These are phyloP conservation scores for Sporisorium sorghi DNA, from an alignment of 1,284 basidiomycete genomes.

Conservation along the genomic window DNA sequence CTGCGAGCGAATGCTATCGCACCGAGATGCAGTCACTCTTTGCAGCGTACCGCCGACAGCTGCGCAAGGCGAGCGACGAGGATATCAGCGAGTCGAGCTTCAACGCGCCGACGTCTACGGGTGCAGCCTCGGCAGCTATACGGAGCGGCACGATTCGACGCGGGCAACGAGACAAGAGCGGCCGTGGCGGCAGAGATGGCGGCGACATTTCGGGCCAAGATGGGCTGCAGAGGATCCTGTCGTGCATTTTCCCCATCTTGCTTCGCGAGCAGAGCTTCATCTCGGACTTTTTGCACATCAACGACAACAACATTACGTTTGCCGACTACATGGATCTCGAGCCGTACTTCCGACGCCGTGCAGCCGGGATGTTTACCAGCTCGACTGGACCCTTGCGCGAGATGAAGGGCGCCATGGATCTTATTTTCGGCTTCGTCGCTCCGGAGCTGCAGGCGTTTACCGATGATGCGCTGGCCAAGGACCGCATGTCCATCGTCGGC, in stretches of 20 bases:
- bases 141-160: constrained; percentile 54
- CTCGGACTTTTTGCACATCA: constrained; percentile 88
- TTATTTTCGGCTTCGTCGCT: constrained; percentile 93
- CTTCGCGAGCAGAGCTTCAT: constrained; percentile 89
- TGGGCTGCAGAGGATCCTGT: constrained; percentile 81
- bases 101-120: constrained; percentile 12
- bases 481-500: constrained; percentile 85
- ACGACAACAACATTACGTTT: constrained; percentile 83
- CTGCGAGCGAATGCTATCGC: constrained; percentile 56
- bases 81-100: constrained; percentile 53
- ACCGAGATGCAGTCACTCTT: constrained; percentile 61
- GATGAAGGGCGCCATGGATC: constrained; percentile 79
- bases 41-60: constrained; percentile 39
- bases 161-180: constrained; percentile 31
- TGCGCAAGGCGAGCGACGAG: constrained; percentile 54
- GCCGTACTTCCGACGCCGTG: constrained; percentile 91
- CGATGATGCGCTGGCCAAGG: constrained; percentile 80
- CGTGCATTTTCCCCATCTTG: constrained; percentile 81
- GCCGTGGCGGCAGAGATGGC: constrained; percentile 15
- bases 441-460: constrained; percentile 86
- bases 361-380: constrained; percentile 71
- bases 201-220: constrained; percentile 68
- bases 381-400: constrained; percentile 49
- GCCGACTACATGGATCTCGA: constrained; percentile 96
- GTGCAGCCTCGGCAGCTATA: constrained; percentile 30